Evolutionary conservation across 306 rosid species (phyloP), one percentile per base, ranked within the genome.

Genomic region (Vigna hirtella): DNA sequence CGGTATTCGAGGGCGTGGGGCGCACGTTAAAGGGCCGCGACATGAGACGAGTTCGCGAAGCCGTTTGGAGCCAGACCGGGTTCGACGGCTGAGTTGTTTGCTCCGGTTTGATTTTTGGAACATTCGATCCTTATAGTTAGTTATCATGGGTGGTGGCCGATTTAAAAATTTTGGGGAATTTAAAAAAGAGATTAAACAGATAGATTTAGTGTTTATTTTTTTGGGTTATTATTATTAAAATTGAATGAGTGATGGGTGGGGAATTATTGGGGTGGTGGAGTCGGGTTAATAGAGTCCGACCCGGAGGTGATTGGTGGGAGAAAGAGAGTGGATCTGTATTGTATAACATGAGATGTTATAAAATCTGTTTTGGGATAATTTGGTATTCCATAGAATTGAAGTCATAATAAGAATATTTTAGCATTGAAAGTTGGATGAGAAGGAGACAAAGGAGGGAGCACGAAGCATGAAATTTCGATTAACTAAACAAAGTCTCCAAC

Each of bases 51-150:
- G 98, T 95, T 67, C 89, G 99, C 1, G 99, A 93, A 5, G 94
- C 99, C 0, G 99, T 95, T 12, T 95, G 99, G 99, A 95, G 89
- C 75, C 97, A 88, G 76, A 95, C 99, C 82, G 99, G 99, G 48
- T 95, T 93, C 72, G 83, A 95, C 55, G 99, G 99, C 28, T 95
- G 59, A 20, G 7, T 18, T 16, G 10, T 7, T 72, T 56, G 16
- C 16, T 32, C 45, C 26, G 50, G 15, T 45, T 12, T 2, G 50
- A 13, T 10, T 10, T 12, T 45, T 45, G 50, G 5, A 45, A 12
- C 5, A 45, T 45, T 45, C 16, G 5, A 45, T 45, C 50, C 5
- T 45, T 45, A 43, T 43, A 43, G 12, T 36, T 7, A 36, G 38
- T 45, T 45, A 14, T 82, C 70, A 58, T 30, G 16, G 66, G 13